Evolutionary conservation across 441 rosid genomes (phyloP).

Genomic region (Pelargonium australe): DNA sequence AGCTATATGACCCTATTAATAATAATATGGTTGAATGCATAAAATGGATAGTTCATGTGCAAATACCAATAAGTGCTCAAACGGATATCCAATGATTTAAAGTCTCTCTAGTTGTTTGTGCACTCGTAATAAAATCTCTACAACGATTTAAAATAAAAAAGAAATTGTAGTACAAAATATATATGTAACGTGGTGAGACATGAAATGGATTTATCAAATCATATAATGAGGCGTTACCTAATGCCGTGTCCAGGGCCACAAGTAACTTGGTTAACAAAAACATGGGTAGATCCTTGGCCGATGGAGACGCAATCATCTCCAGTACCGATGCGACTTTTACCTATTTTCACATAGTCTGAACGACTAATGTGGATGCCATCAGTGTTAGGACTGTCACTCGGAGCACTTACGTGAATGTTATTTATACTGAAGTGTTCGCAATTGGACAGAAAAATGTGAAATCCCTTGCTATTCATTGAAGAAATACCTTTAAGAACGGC

Average conservation of each 20-base stretch:
- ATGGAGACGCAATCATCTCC: not conserved
- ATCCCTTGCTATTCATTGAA: conserved; percentile 1
- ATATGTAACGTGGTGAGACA: too few species aligned
- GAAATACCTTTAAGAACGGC: not conserved
- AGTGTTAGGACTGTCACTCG: not conserved
- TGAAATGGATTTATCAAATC: too few species aligned
- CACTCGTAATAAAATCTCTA: too few species aligned
- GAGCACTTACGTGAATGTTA: not conserved
- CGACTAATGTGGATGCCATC: not conserved
- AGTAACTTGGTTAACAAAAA: not conserved
- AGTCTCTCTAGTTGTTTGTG: too few species aligned
- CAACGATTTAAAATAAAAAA: too few species aligned
- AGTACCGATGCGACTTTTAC: not conserved
- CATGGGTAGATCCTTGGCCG: not conserved
- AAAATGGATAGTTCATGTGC: too few species aligned
- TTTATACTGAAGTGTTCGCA: not conserved
- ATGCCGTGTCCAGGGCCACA: not conserved
- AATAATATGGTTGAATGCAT: too few species aligned
- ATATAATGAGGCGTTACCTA: not conserved
- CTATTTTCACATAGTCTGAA: not conserved
- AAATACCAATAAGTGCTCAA: too few species aligned
- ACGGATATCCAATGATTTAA: too few species aligned
- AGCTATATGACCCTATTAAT: too few species aligned
- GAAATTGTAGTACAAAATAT: too few species aligned
- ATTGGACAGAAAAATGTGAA: not conserved